These are phyloP conservation scores for Podaxis pistillaris DNA, from an alignment of 768 basidiomycete species.

Conservation along the genomic window DNA sequence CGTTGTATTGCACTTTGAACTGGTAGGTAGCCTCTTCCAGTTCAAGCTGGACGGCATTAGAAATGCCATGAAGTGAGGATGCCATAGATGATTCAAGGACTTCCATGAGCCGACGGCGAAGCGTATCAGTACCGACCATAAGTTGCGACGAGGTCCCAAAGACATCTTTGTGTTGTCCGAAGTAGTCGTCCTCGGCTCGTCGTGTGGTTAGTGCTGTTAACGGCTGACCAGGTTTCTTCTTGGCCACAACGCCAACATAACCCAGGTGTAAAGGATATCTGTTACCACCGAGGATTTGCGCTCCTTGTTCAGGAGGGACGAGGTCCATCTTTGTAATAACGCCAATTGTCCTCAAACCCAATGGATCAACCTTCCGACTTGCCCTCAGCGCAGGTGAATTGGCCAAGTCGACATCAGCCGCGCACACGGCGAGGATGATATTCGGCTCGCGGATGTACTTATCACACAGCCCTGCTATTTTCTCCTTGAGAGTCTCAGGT, in stretches of 20 bases:
- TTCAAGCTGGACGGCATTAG: slow-evolving; percentile 96
- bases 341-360: slow-evolving; percentile 94
- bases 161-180: slow-evolving; percentile 56
- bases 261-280: slow-evolving; percentile 97
- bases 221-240: slow-evolving; percentile 57
- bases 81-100: slow-evolving; percentile 98
- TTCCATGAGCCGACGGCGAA: slow-evolving; percentile 91
- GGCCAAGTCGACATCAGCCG: slow-evolving; percentile 97
- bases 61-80: slow-evolving; percentile 90
- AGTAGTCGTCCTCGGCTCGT: slow-evolving; percentile 67
- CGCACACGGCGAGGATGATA: slow-evolving; percentile 97
- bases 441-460: slow-evolving; percentile 99
- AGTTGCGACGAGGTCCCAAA: slow-evolving; percentile 63
- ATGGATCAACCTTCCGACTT: slow-evolving; percentile 89
- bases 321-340: slow-evolving; percentile 99
- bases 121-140: slow-evolving; percentile 90
- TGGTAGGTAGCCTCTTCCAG: slow-evolving; percentile 97
- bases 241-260: slow-evolving; percentile 95
- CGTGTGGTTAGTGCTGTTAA: slow-evolving; percentile 47
- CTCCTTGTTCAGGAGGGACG: slow-evolving; percentile 83
- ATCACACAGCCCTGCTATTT: slow-evolving; percentile 86
- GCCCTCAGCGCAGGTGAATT: slow-evolving; percentile 96
- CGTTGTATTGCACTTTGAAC: slow-evolving; percentile 99
- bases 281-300: slow-evolving; percentile 78
- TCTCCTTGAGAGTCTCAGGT: slow-evolving; percentile 90